Evolutionary conservation across 2,329 filamentous ascomycete genomes (phyloP).

Genomic region (Xylaria sp.): DNA sequence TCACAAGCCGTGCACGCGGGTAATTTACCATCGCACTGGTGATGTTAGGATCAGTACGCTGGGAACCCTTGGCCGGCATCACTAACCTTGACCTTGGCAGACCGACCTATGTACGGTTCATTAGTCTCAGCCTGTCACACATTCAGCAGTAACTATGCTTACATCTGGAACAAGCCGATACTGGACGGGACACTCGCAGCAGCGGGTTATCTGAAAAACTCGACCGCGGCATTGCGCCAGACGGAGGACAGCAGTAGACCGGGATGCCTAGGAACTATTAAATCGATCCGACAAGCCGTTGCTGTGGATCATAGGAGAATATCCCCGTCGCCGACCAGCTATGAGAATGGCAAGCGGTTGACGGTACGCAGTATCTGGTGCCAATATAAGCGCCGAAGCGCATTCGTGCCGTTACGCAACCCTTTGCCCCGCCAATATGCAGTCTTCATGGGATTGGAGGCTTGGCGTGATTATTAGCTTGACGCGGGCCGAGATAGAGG

Average conservation of each 20-base stretch:
- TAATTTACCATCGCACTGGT: conserved; percentile 89
- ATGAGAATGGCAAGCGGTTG: conserved; percentile 2
- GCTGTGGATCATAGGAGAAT: neutral
- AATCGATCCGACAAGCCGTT: neutral
- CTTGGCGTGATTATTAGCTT: conserved; percentile 29
- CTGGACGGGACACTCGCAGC: conserved; percentile 79
- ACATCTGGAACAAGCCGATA: conserved; percentile 84
- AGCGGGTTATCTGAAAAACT: conserved; percentile 64
- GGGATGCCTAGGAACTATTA: conserved; percentile 10
- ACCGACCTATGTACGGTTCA: conserved; percentile 65
- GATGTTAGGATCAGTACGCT: conserved; percentile 28
- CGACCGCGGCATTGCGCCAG: conserved; percentile 52
- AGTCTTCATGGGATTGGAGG: conserved; percentile 5
- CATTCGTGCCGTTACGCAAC: conserved; percentile 23
- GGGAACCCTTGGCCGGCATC: conserved; percentile 11
- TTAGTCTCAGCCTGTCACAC: conserved; percentile 34
- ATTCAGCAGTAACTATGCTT: conserved; percentile 44
- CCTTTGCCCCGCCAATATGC: conserved; percentile 29
- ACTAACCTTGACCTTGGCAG: conserved; percentile 87
- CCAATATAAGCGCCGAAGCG: conserved; percentile 27
- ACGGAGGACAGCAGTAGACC: conserved; percentile 20
- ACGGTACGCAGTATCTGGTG: conserved; percentile 9
- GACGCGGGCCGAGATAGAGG: conserved; percentile 23
- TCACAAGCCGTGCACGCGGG: conserved; percentile 96
- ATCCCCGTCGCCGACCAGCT: conserved; percentile 1